These are phyloP conservation scores for Persicaria maculosa DNA, from an alignment of 148 eudicot species.

Conservation along the genomic window DNA sequence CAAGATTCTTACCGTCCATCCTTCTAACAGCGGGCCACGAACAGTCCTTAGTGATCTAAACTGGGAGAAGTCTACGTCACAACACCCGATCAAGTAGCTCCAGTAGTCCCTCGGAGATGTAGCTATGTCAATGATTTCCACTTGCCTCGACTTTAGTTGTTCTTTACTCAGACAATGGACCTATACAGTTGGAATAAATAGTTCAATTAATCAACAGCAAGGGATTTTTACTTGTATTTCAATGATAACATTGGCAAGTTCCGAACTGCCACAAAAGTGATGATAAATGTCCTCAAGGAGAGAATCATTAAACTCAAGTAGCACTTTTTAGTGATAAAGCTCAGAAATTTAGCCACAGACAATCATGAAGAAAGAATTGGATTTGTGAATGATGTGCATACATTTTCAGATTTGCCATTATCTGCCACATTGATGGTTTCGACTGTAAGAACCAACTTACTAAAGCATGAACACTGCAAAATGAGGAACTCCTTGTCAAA, in stretches of 20 bases:
- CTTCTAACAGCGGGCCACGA: slow-evolving; percentile 58
- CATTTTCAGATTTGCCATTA: slow-evolving; percentile 56
- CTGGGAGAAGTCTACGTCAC: slow-evolving; percentile 37
- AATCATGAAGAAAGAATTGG: not conserved
- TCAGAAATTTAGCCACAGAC: no score
- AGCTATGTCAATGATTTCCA: slow-evolving; percentile 57
- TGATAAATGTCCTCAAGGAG: no score
- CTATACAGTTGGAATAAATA: slow-evolving; percentile 17
- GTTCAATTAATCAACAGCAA: not conserved
- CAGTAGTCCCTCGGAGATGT: slow-evolving; percentile 43
- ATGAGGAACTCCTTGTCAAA: not conserved
- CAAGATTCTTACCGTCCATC: slow-evolving; percentile 50
- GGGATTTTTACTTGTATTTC: not conserved
- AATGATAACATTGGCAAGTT: no score
- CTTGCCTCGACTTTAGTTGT: slow-evolving; percentile 44
- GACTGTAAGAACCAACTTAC: slow-evolving; percentile 41
- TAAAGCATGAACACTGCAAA: slow-evolving; percentile 54
- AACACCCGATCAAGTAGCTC: slow-evolving; percentile 52
- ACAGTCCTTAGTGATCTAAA: slow-evolving; percentile 49
- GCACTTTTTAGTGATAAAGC: not conserved
- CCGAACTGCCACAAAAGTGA: no score
- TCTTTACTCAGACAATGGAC: slow-evolving; percentile 54
- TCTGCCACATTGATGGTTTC: slow-evolving; percentile 61
- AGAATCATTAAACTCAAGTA: not conserved
- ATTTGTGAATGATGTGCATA: slow-evolving; percentile 18